Evolutionary conservation across 225 moss, liverwort and hornwort species (phyloP).

Genomic region (Straminergon stramineum): DNA sequence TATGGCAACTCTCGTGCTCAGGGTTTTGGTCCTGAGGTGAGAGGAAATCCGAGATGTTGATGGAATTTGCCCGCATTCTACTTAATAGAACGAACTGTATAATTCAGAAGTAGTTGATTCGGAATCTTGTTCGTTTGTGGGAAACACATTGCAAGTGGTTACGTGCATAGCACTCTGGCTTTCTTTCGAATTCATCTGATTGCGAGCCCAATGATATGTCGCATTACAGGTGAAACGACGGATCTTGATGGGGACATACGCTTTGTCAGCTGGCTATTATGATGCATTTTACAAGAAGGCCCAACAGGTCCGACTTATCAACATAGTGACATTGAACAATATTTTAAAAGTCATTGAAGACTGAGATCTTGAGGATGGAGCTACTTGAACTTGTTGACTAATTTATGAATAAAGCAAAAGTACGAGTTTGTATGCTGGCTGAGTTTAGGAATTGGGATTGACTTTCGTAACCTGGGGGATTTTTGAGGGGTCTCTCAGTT

Average conservation of each 20-base stretch:
- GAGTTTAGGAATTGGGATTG: not conserved
- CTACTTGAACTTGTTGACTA: not conserved
- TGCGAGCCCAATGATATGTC: not conserved
- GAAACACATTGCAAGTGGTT: not conserved
- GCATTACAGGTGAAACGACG: constrained; percentile 77
- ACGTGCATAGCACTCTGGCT: not conserved
- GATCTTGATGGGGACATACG: constrained; percentile 92
- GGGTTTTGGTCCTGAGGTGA: constrained; percentile 81
- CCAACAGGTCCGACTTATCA: constrained; percentile 55
- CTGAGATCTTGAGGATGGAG: not conserved
- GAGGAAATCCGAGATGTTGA: not conserved
- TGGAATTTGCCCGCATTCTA: not conserved
- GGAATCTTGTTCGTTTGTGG: not conserved
- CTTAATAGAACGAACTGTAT: not conserved
- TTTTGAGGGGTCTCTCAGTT: not conserved
- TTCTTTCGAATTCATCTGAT: not conserved
- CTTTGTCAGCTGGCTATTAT: constrained; percentile 91
- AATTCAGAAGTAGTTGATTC: not conserved
- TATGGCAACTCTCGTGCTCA: constrained; percentile 74
- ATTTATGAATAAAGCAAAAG: not conserved
- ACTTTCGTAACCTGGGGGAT: not conserved
- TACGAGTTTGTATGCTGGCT: not conserved
- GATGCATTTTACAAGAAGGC: constrained; percentile 97
- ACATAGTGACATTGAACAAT: not conserved
- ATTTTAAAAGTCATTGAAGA: not conserved